Evolutionary conservation across 768 basidiomycete genomes (phyloP).

Genomic region (Xerocomellus intermedius): DNA sequence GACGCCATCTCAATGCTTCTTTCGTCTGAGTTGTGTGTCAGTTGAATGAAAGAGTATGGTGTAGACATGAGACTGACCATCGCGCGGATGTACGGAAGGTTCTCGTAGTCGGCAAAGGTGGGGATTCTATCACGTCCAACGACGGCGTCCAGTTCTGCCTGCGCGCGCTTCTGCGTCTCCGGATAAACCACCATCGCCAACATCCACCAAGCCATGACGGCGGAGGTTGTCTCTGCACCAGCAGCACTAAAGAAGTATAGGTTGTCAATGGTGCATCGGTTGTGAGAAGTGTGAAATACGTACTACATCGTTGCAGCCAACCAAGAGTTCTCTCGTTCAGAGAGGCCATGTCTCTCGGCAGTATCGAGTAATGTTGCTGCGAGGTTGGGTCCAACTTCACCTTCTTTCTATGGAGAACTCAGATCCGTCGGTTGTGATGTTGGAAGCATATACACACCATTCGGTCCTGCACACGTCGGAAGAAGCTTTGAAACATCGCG

Average conservation of each 20-base stretch:
- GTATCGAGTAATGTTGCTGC: neutral
- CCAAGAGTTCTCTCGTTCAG: conserved; percentile 16
- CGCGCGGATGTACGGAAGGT: conserved; percentile 6
- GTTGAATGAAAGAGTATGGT: neutral
- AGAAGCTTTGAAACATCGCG: neutral
- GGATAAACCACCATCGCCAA: conserved; percentile 28
- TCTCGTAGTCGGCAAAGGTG: conserved; percentile 5
- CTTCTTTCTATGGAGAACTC: neutral
- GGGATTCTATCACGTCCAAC: conserved; percentile 23
- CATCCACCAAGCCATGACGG: conserved; percentile 19
- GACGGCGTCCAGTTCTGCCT: conserved; percentile 25
- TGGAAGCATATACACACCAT: neutral
- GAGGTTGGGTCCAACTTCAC: neutral
- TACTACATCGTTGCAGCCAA: conserved; percentile 15
- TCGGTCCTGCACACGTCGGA: neutral
- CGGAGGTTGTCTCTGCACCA: conserved; percentile 2
- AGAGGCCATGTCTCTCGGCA: conserved; percentile 2
- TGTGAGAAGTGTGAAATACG: neutral
- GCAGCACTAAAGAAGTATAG: neutral
- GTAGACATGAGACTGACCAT: neutral
- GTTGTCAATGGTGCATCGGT: neutral
- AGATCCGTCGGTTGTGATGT: neutral
- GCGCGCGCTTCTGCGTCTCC: conserved; percentile 24
- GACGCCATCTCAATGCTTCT: conserved; percentile 11
- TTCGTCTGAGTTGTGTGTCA: neutral